A percentile compares a stretch with the other conserved stretches of the same genome.
Conservation (phyloP, 164 flowering plant genomes). For the Magnolia officinalis region DNA sequence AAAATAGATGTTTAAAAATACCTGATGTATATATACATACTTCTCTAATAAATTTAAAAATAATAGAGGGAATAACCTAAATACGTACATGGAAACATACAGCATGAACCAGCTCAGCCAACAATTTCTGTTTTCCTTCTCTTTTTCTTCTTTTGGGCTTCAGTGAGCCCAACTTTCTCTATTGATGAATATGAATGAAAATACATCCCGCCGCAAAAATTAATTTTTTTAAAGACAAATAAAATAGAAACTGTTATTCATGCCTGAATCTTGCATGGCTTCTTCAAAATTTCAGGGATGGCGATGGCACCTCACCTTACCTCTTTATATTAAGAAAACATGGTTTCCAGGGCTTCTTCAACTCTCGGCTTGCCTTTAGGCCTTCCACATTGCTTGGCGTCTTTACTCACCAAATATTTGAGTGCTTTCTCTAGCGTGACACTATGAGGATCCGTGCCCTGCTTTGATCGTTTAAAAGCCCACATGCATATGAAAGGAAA, state of each 20-base stretch:
- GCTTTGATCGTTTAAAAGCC: constrained; percentile 13
- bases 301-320: background rate
- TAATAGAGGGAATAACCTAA: background rate
- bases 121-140: background rate
- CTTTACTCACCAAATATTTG: constrained; percentile 43
- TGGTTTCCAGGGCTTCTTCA: constrained; percentile 28
- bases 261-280: too few species aligned
- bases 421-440: constrained; percentile 67
- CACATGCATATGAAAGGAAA: background rate
- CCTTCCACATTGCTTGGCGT: constrained; percentile 55
- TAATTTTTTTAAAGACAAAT: too few species aligned
- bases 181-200: background rate
- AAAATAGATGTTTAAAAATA: background rate
- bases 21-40: background rate
- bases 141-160: background rate
- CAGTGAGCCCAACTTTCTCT: background rate
- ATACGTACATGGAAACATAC: background rate
- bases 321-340: background rate
- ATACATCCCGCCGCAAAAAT: background rate
- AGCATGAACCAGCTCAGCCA: background rate
- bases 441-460: constrained; percentile 53
- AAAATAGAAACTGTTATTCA: too few species aligned
- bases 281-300: too few species aligned
- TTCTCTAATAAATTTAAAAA: background rate
- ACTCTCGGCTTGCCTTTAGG: constrained; percentile 42